Base-by-base conservation (phyloP, 345 rosid genomes). In the Mallotus nudiflorus region DNA sequence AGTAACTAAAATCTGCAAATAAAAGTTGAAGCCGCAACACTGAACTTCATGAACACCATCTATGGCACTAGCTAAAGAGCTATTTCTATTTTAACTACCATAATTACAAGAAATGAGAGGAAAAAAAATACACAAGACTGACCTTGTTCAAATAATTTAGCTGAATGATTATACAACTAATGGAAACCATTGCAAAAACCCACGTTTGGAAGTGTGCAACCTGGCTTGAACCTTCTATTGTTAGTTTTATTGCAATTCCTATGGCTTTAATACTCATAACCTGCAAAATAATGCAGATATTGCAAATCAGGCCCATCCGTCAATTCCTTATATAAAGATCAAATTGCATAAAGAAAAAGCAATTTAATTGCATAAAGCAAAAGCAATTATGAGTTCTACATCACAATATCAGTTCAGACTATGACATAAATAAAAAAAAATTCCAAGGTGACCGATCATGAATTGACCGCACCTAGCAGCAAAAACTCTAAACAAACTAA, bases 261-360 rank as follows among this genome's bases (percentile, higher is more conserved):
- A 90, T 81, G 55, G 96, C 96, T 77, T 90, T 90, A 65, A 90
- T 75, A 67, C 96, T 90, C 93, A 90, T 88, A 46, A 90, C 96
- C 96, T 90, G 82, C 62, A 65, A 72, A 67, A 65, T 4, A 12
- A 3, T 42, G 46, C 11, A 42, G 6, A 9, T 42, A 42, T 42
- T 42, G 4, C 46, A 42, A 4, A 12, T 42, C 46, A 42, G 46
- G 11, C 4, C 11, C 11, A 42, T 42, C 46, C 11, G 4, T 9
- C 46, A 12, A 42, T n/a, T n/a, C n/a, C n/a, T n/a, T n/a, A n/a
- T n/a, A n/a, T 5, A 9, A 42, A 42, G 11, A 12, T 42, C 46
- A 12, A 42, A 42, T 8, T 42, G 46, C 13, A 39, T 4, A 39
- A 39, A 4, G 42, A 39, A 4, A 39, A 39, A 39, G 9, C 9